Base-by-base conservation (phyloP, 345 rosid species). In the Gossypium sturtianum region DNA sequence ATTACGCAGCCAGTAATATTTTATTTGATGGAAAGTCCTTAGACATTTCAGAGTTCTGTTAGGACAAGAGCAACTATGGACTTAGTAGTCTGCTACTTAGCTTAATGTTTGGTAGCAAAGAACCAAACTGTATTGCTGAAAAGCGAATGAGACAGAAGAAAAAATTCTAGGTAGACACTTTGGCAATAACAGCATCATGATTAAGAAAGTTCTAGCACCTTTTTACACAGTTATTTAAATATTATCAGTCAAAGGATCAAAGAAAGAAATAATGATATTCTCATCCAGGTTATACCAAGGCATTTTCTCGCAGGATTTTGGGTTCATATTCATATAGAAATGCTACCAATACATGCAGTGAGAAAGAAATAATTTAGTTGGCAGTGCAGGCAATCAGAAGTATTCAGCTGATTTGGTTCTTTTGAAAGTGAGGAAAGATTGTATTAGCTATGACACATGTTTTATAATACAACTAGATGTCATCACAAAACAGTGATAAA, bases 141-240 rank as follows among this genome's bases (percentile, higher is more conserved):
- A 44, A 66, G 8, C 34, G 8, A 66, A 44, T n/a, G 43, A 8
- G 22, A 66, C 48, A 63, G 51, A 62, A 66, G 29, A 66, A 63
- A 63, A 15, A 17, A 66, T 11, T 65, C 52, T 66, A 65, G 27
- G 53, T 7, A 44, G 53, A 44, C 16, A 20, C n/a, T 2, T 44
- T 44, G 51, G 70, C 29, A 66, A 65, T 65, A 19, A 65, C 29
- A 44, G 70, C 53, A 66, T 44, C 27, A 66, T 44, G 17, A 63
- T 44, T 43, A 44, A 44, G 6, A 66, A 66, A 44, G 51, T 44
- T 66, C 29, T 20, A 43, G 16, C 70, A 44, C 20, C 53, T 66
- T 34, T 45, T 45, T 20, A 27, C 12, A 45, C n/a, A 45, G 9
- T 45, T 66, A 45, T 66, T 19, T 66, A 6, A 22, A 45, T 66